phyloP scores from a whole-genome alignment of 371 early-diverging fungal species.

The Zancudomyces culisetae region DNA sequence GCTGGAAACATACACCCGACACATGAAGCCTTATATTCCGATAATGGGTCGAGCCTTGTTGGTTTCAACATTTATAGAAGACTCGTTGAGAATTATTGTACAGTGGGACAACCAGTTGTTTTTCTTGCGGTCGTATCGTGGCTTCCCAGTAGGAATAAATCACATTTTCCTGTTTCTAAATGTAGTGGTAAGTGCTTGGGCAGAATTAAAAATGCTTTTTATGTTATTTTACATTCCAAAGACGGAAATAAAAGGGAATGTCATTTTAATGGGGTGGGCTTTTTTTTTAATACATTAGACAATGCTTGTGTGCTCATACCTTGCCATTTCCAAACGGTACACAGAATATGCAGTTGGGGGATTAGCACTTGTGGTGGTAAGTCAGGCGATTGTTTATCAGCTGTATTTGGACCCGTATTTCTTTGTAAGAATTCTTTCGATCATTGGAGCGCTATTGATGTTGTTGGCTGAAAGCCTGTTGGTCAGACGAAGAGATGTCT shows the following conservation, averaged over 20 bases:
- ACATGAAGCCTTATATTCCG: constrained; percentile 83
- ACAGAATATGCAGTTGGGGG: constrained; percentile 67
- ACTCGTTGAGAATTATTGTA: constrained; percentile 65
- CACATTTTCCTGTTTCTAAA: constrained; percentile 69
- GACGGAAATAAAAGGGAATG: too few relatives aligned
- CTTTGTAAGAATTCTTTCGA: constrained; percentile 79
- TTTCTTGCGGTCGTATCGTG: constrained; percentile 55
- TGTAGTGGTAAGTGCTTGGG: constrained; percentile 29
- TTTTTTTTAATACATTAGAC: constrained; percentile 15
- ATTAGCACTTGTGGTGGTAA: constrained; percentile 55
- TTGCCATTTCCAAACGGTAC: constrained; percentile 54
- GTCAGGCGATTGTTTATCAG: constrained; percentile 84
- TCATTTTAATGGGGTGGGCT: too few relatives aligned
- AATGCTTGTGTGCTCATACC: constrained; percentile 57
- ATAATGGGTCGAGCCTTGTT: constrained; percentile 74
- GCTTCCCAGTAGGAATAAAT: constrained; percentile 54
- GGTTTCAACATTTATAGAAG: constrained; percentile 89
- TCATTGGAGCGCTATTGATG: constrained; percentile 86
- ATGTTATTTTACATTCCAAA: too few relatives aligned
- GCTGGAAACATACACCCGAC: constrained; percentile 49
- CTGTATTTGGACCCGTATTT: constrained; percentile 73
- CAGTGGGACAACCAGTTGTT: constrained; percentile 76
- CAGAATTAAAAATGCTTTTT: too few relatives aligned
- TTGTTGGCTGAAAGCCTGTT: constrained; percentile 49
- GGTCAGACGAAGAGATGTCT: constrained; percentile 58